Evolutionary conservation across 2,329 filamentous ascomycete species (phyloP), one percentile per base, ranked within the genome.

Genomic region (Apiospora phragmitis): DNA sequence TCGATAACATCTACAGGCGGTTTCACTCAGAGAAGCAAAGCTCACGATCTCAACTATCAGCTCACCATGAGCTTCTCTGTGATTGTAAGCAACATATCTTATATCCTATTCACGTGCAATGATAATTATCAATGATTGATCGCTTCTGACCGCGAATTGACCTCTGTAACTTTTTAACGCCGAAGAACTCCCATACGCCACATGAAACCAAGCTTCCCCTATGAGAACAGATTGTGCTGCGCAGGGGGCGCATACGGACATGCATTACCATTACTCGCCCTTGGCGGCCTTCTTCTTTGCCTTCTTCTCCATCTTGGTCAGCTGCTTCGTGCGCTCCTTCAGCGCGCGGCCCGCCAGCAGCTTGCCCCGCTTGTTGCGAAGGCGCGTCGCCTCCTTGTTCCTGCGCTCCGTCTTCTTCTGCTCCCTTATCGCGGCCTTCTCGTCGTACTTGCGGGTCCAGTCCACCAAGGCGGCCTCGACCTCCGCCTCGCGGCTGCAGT

Each of bases 401-500:
- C 73, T 76, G 45, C 73, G 75, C 24, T 35, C 11, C 59, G 68
- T 68, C 70, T 75, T 75, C 73, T 75, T 80, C 62, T 73, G 49
- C n/a, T 29, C n/a, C 59, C 74, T 72, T 2, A 35, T 26, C 1
- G 66, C 69, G 1, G 41, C 35, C 71, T 72, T 75, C 41, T 7
- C 29, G 59, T 79, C 77, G 29, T 72, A 70, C 9, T n/a, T 43
- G 32, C 67, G 62, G 12, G 68, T 71, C 74, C 76, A 80, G 67
- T 69, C 45, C 12, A 75, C 73, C 11, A 80, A 70, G 16, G 68
- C 59, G 11, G 70, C 67, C 68, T 80, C 74, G 9, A 80, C 75
- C 69, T 75, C 71, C 5, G 73, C 73, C 24, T 73, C 73, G 62
- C 70, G 73, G 45, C 77, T 76, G 11, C 49, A 26, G 1, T 45